Conservation (phyloP, 805 yeast species). For the Komagataella pseudopastoris region DNA sequence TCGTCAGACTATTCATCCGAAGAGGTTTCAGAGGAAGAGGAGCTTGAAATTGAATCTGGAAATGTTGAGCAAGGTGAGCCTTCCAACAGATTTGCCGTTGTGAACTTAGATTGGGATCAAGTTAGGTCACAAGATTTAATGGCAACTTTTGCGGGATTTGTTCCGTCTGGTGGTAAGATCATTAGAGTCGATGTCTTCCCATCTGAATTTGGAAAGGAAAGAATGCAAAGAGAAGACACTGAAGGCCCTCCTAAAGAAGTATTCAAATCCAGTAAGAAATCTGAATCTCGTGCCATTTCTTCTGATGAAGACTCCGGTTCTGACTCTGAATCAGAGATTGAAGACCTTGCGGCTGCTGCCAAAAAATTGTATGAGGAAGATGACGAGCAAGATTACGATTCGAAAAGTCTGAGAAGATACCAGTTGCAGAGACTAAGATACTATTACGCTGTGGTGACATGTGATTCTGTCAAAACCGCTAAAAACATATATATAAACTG, state of each 20-base stretch:
- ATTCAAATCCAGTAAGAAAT: constrained; percentile 35
- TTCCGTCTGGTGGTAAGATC: constrained; percentile 63
- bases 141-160: constrained; percentile 81
- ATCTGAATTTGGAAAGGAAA: constrained; percentile 86
- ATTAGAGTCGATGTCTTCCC: constrained; percentile 48
- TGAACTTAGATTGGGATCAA: constrained; percentile 96
- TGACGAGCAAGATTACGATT: constrained; percentile 74
- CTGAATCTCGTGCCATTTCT: constrained; percentile 7
- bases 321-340: constrained; percentile 28
- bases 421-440: constrained; percentile 89
- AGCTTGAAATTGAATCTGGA: constrained; percentile 37
- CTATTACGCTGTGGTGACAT: constrained; percentile 80
- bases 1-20: constrained; percentile 33
- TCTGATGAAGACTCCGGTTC: constrained; percentile 21
- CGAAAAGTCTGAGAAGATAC: constrained; percentile 72
- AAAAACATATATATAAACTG: constrained; percentile 68
- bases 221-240: constrained; percentile 76
- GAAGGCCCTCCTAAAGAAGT: constrained; percentile 90
- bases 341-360: constrained; percentile 45
- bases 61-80: constrained; percentile 85
- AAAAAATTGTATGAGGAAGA: constrained; percentile 64
- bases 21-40: constrained; percentile 30
- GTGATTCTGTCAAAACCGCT: constrained; percentile 66
- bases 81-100: constrained; percentile 71
- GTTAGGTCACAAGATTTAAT: constrained; percentile 74